Conservation (phyloP, 148 eudicot species). For the Tetragonia tetragonoides region DNA sequence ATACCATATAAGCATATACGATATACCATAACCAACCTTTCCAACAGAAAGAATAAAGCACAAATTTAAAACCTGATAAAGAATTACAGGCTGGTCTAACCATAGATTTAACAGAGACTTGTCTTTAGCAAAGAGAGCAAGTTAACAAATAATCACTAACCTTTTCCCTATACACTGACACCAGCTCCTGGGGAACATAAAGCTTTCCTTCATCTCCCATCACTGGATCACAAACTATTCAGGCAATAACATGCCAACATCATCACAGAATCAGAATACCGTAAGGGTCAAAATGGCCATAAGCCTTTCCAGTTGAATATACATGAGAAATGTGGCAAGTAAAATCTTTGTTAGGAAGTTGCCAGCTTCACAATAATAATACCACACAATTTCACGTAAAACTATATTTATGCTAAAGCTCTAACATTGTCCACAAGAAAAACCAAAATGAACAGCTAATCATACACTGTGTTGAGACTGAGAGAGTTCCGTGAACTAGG, state of each 20-base stretch:
- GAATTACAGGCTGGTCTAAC: neutral
- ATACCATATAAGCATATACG: too few species aligned
- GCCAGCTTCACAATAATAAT: neutral
- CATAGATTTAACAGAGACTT: neutral
- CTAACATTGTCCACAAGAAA: slow-evolving; percentile 5
- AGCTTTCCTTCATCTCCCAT: slow-evolving; percentile 99
- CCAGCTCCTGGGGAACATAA: slow-evolving; percentile 86
- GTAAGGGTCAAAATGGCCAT: neutral
- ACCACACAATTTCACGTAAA: neutral
- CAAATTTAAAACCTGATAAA: neutral
- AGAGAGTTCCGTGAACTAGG: neutral
- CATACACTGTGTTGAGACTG: neutral
- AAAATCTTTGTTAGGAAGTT: neutral
- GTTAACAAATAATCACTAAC: slow-evolving; percentile 34
- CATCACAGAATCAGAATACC: neutral
- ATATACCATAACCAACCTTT: neutral
- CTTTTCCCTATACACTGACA: slow-evolving; percentile 84
- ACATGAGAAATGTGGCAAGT: neutral
- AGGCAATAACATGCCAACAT: slow-evolving; percentile 14
- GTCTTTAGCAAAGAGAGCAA: slow-evolving; percentile 4
- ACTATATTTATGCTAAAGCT: neutral
- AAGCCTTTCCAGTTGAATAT: neutral
- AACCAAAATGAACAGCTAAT: neutral
- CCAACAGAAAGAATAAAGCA: slow-evolving; percentile 2
- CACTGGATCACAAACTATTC: slow-evolving; percentile 96